Evolutionary conservation across 176 grass and related monocot genomes (phyloP), one percentile per base, ranked within the genome.

Genomic region (Alloteropsis semialata): DNA sequence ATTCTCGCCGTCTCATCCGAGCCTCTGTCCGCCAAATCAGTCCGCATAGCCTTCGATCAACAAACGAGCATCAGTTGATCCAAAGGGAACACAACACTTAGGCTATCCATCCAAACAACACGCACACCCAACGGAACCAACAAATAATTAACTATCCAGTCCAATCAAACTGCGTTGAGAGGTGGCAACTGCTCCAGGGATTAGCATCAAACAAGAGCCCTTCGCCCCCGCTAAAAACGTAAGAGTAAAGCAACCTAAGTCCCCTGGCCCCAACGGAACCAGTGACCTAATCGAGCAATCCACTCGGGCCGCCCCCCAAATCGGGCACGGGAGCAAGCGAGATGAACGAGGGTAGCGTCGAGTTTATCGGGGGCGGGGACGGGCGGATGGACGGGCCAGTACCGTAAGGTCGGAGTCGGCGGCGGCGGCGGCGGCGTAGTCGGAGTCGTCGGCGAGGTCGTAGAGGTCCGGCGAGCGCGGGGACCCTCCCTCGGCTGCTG

Each of bases 361-460:
- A 42, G 18, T 18, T 14, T 43, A 21, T 5, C 16, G 39, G 6
- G 34, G 82, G 27, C 3, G 15, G 48, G 45, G 17, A 41, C 49
- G 38, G 12, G 33, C 9, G 44, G 32, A 27, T 21, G 41, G 39
- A 17, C 28, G 58, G 54, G 49, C 12, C 46, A 18, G 75, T 71
- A 77, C 75, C 78, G 58, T 53, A 80, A 72, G 83, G 78, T 72
- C 69, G 75, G 87, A 71, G 42, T 42, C 37, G 49, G 34, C 43
- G 46, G 74, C 39, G 22, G 82, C 96, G n/a, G 94, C 94, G 46
- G 84, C 93, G 32, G 91, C 96, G 87, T 99, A 99, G 41, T 99
- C 96, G 63, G 91, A 75, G 79, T 99, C 96, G 93, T 99, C 96
- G 76, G 96, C 93, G 89, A 96, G 83, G 61, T 99, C 96, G 85